A percentile compares a stretch with the other conserved stretches of the same genome.
Conservation (phyloP, 257 asterid species). For the Scutellaria galericulata region DNA sequence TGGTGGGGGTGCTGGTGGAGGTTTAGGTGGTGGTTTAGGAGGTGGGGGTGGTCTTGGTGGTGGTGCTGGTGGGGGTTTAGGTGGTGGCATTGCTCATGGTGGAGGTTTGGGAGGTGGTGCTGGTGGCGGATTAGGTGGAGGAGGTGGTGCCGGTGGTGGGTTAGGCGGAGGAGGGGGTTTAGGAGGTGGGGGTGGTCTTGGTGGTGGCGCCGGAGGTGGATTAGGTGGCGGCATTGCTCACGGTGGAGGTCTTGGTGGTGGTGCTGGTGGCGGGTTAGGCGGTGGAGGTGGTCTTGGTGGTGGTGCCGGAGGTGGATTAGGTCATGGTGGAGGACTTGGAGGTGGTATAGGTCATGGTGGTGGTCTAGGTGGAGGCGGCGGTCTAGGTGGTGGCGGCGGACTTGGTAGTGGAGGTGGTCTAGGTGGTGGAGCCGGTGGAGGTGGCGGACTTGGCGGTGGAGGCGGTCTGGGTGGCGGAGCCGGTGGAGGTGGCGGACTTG, state of each 20-base stretch:
- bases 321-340: background rate
- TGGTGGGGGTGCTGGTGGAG: background rate
- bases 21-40: background rate
- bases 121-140: background rate
- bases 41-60: slow-evolving; percentile 1
- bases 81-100: background rate
- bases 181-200: background rate
- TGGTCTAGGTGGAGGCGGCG: background rate
- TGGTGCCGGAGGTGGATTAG: background rate
- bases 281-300: slow-evolving; percentile 17
- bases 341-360: slow-evolving; percentile 23
- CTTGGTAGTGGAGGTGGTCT: background rate
- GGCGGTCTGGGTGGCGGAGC: background rate
- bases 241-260: background rate
- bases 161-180: background rate
- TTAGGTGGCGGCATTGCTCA: background rate
- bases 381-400: background rate
- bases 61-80: background rate
- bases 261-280: background rate
- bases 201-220: slow-evolving; percentile 28
- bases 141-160: background rate
- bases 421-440: background rate
- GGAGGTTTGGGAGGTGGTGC: background rate
- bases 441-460: slow-evolving; percentile 34
- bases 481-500: slow-evolving; percentile 33